Evolutionary conservation across 2,329 filamentous ascomycete species (phyloP).

Genomic region (Talaromyces albobiverticillius): DNA sequence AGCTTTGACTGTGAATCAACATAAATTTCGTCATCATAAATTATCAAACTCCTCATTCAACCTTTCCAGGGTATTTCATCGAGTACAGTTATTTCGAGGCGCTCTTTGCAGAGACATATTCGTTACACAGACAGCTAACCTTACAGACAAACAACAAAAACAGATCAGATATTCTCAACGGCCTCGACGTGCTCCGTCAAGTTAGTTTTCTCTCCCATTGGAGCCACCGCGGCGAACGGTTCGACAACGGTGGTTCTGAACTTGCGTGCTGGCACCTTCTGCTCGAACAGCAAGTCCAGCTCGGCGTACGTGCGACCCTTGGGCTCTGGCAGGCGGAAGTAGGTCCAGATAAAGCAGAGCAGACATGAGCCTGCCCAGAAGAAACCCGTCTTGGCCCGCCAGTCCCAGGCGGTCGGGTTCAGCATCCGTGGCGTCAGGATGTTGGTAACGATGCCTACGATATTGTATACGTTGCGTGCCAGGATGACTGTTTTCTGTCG

Average conservation of each 20-base stretch:
- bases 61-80: too few relatives aligned
- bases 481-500: conserved; percentile 46
- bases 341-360: background rate
- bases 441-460: conserved; percentile 40
- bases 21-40: too few relatives aligned
- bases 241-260: conserved; percentile 2
- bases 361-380: conserved; percentile 21
- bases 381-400: conserved; percentile 28
- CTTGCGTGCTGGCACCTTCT: conserved; percentile 32
- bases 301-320: conserved; percentile 36
- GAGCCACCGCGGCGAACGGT: conserved; percentile 41
- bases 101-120: too few relatives aligned
- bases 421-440: conserved; percentile 40
- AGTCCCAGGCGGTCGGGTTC: conserved; percentile 27
- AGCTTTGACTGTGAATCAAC: too few relatives aligned
- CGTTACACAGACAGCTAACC: background rate
- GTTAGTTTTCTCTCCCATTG: background rate
- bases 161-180: conserved; percentile 1
- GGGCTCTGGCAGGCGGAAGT: conserved; percentile 22
- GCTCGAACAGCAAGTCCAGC: conserved; percentile 40
- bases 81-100: background rate
- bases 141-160: background rate
- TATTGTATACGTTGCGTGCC: conserved; percentile 36
- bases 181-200: background rate
- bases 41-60: too few relatives aligned